Evolutionary conservation across 2,329 filamentous ascomycete genomes (phyloP), one percentile per base, ranked within the genome.

Genomic region (Fusarium virguliforme): DNA sequence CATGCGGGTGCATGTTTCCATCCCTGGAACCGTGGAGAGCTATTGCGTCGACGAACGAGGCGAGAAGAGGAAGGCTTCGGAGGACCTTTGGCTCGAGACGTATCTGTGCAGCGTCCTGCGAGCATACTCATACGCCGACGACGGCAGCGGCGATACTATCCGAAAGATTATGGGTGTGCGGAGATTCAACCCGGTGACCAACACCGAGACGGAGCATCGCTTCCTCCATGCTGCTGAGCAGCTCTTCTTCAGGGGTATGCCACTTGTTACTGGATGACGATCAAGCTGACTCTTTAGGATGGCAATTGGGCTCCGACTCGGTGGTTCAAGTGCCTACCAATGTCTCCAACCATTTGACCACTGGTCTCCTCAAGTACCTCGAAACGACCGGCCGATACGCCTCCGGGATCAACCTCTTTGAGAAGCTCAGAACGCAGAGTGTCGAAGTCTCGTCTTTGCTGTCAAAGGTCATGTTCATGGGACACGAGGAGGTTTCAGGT

Each of bases 1-100:
- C 79, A 99, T 99, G 96, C 94, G 96, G 67, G 95, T 99, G 12
- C 95, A 98, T 79, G 95, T 99, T 65, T 95, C 95, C 72, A 98
- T 99, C 71, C 96, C 96, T 18, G 96, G 96, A 67, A 96, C 93
- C 9, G 94, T 99, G 58, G 95, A 99, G 81, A 97, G 94, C 82
- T 98, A 98, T 81, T 98, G 95, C 81, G 93, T 99, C 64, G 95
- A 99, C 81, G 96, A 99, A 83, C 91, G 95, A 76, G 96, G 96
- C 72, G 95, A 98, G 80, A 97, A 97, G 85, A 90, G 94, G 72
- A 93, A 96, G 73, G 94, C 95, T 13, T 95, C 95, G 0, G 96
- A 99, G 72, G 93, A 95, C 34, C 87, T 99, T 40, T 99, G 96
- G 96, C 87, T 99, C 15, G 96, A 99, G 81, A 98, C 96, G 54